Conservation (phyloP, 1,139 yeast genomes). For the Scheffersomyces insectosa region DNA sequence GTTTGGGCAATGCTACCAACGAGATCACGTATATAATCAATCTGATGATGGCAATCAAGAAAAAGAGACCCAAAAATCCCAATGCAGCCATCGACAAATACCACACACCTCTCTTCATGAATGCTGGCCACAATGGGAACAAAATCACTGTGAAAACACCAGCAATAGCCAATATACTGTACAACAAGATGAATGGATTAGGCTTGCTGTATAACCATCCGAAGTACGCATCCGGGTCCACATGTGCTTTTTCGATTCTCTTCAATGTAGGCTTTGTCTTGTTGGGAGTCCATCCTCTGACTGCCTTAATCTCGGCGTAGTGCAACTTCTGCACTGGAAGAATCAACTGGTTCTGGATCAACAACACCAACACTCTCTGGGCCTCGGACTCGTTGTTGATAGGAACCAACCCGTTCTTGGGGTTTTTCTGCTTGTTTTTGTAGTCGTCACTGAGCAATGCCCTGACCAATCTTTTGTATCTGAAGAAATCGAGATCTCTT, state of each 20-base stretch:
- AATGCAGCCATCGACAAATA: constrained; percentile 78
- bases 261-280: constrained; percentile 74
- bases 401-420: constrained; percentile 58
- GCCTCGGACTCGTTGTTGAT: constrained; percentile 57
- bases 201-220: constrained; percentile 86
- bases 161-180: constrained; percentile 63
- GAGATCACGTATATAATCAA: constrained; percentile 69
- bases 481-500: constrained; percentile 74
- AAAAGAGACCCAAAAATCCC: constrained; percentile 73
- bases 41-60: constrained; percentile 78
- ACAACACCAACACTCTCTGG: constrained; percentile 57
- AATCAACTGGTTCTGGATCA: constrained; percentile 75
- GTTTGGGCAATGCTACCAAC: constrained; percentile 58
- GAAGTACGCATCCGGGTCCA: constrained; percentile 77
- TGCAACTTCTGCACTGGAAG: constrained; percentile 75
- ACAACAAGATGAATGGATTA: constrained; percentile 62
- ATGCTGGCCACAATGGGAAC: constrained; percentile 95
- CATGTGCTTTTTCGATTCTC: constrained; percentile 65
- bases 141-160: constrained; percentile 76
- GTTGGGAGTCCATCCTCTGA: constrained; percentile 64
- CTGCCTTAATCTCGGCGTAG: constrained; percentile 65
- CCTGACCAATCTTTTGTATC: constrained; percentile 79
- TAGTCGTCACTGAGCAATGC: constrained; percentile 78
- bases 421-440: constrained; percentile 53
- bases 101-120: constrained; percentile 91